phyloP scores from a whole-genome alignment of 805 yeast genomes.

The Candida tallmaniae region DNA sequence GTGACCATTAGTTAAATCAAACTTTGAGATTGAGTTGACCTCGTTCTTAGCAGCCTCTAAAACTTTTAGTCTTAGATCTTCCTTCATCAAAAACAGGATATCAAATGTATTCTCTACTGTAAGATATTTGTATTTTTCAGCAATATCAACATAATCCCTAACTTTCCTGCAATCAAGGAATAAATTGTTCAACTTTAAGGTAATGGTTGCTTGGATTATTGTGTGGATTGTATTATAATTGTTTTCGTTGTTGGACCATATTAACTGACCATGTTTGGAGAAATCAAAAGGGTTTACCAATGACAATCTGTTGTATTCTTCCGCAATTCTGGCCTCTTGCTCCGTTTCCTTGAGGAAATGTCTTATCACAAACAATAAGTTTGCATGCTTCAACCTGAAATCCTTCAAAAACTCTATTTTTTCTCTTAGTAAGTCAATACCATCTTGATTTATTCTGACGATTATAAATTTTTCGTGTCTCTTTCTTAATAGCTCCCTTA shows the following conservation, averaged over 20 bases:
- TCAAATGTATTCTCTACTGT: constrained; percentile 11
- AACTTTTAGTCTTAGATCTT: constrained; percentile 29
- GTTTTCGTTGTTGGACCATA: constrained; percentile 27
- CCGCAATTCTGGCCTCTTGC: constrained; percentile 16
- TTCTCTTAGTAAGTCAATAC: constrained; percentile 29
- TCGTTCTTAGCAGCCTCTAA: constrained; percentile 27
- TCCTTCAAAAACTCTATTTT: constrained; percentile 38
- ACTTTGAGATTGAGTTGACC: constrained; percentile 15
- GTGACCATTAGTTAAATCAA: constrained; percentile 9
- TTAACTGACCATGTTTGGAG: constrained; percentile 24
- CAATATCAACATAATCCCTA: constrained; percentile 23
- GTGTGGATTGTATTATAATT: constrained; percentile 19
- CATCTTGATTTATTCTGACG: constrained; percentile 51
- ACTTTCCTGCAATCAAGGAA: constrained; percentile 23
- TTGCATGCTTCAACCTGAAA: constrained; percentile 53
- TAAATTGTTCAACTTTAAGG: constrained; percentile 19
- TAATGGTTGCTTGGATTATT: constrained; percentile 18
- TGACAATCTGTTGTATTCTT: constrained; percentile 27
- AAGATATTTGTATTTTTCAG: constrained; percentile 18
- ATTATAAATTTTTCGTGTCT: constrained; percentile 67
- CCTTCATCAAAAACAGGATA: constrained; percentile 27
- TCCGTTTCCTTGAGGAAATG: constrained; percentile 11
- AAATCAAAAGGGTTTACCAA: constrained; percentile 28
- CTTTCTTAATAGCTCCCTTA: constrained; percentile 72
- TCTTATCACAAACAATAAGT: constrained; percentile 35